phyloP scores from a whole-genome alignment of 495 filamentous ascomycete species.

The Aspergillus conjunctus region DNA sequence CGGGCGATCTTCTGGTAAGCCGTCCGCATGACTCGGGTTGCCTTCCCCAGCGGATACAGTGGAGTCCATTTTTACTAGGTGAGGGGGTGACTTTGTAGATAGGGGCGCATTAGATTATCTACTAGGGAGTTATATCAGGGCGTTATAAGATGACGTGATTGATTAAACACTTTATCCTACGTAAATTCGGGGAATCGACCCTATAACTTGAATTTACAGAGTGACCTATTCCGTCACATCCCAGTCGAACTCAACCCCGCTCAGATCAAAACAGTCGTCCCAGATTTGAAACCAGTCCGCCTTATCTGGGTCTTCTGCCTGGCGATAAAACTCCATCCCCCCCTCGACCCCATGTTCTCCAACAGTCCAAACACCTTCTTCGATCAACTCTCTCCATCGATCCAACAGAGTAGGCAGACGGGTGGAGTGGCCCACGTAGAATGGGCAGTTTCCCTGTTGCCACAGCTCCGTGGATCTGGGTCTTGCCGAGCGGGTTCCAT shows the following conservation, averaged over 20 bases:
- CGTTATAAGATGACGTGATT: no score
- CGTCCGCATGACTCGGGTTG: no score
- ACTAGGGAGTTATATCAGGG: no score
- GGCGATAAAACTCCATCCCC: constrained; percentile 8
- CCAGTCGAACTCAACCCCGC: neutral
- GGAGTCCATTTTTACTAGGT: no score
- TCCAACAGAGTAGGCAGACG: neutral
- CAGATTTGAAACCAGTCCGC: constrained; percentile 6
- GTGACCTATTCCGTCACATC: no score
- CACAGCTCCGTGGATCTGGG: neutral
- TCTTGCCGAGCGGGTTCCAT: neutral
- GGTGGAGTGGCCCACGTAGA: constrained; percentile 6
- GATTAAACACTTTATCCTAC: no score
- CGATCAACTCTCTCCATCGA: constrained; percentile 1
- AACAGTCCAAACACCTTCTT: constrained; percentile 10
- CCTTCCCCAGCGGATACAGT: no score
- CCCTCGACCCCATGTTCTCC: constrained; percentile 7
- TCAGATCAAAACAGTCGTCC: constrained; percentile 12
- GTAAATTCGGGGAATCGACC: no score
- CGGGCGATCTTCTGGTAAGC: no score
- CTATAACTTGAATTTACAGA: no score
- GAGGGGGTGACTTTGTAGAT: no score
- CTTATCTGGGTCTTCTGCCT: constrained; percentile 4
- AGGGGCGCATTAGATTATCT: no score
- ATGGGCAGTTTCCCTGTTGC: constrained; percentile 3